These are phyloP conservation scores for Trichosporon ovoides DNA, from an alignment of 1,284 basidiomycete species.

Conservation along the genomic window DNA sequence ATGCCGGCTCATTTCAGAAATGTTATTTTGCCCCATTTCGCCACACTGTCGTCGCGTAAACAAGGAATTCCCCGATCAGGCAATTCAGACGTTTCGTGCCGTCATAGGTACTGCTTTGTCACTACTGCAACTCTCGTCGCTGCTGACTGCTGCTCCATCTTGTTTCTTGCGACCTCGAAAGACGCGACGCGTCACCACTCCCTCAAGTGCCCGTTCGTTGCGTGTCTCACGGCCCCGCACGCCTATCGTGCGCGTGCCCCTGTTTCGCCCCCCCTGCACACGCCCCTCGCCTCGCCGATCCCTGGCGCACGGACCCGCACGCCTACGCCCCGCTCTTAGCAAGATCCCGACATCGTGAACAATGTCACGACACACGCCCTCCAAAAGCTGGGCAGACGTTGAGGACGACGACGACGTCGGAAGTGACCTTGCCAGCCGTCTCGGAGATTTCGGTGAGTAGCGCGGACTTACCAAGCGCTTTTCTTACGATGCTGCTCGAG, in stretches of 20 bases:
- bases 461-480: no score
- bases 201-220: neutral
- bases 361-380: conserved; percentile 4
- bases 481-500: no score
- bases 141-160: neutral
- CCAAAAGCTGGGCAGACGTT: conserved; percentile 30
- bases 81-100: neutral
- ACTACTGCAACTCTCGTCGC: neutral
- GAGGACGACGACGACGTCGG: conserved; percentile 25
- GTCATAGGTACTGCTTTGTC: neutral
- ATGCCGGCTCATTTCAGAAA: no score
- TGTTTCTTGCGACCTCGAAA: neutral
- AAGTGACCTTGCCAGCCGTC: conserved; percentile 18
- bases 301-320: conserved; percentile 6
- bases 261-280: neutral
- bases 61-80: conserved; percentile 3
- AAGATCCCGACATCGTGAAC: neutral
- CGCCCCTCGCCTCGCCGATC: neutral
- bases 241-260: neutral
- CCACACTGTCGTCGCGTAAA: neutral
- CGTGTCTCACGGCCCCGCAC: neutral
- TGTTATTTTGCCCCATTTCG: neutral
- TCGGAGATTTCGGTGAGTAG: conserved; percentile 21
- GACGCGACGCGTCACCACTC: neutral
- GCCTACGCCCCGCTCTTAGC: neutral